phyloP scores from a whole-genome alignment of 2,329 filamentous ascomycete genomes.

The Paradendryphiella salina region DNA sequence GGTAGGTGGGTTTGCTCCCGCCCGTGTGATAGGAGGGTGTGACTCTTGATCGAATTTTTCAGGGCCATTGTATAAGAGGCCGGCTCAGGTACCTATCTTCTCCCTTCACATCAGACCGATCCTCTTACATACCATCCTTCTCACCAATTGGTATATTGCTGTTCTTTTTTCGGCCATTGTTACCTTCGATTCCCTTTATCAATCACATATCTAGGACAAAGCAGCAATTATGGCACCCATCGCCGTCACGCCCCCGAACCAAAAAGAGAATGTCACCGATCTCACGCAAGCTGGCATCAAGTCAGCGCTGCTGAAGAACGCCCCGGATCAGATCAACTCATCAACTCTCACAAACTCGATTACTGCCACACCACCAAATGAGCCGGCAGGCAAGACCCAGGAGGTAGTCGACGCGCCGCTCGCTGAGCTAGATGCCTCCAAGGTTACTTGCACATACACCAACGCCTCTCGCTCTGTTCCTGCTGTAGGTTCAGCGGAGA shows the following conservation, averaged over 20 bases:
- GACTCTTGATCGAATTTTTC: conserved; percentile 30
- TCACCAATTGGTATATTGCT: neutral
- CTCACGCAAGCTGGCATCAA: conserved; percentile 43
- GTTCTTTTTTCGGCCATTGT: neutral
- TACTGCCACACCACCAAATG: conserved; percentile 32
- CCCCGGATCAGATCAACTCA: conserved; percentile 36
- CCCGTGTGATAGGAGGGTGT: conserved; percentile 34
- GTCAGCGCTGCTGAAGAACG: conserved; percentile 35
- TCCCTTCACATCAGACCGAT: neutral
- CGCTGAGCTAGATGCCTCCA: conserved; percentile 51
- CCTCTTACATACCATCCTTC: neutral
- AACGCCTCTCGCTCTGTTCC: conserved; percentile 50
- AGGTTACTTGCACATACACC: conserved; percentile 49
- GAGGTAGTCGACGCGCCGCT: conserved; percentile 31
- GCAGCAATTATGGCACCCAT: conserved; percentile 37
- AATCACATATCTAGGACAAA: neutral
- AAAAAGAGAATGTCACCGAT: conserved; percentile 30
- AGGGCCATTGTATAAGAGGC: conserved; percentile 23
- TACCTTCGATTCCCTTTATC: neutral
- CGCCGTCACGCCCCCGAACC: conserved; percentile 37
- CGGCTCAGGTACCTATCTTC: conserved; percentile 4
- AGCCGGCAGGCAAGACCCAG: conserved; percentile 17
- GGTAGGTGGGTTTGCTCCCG: conserved; percentile 13
- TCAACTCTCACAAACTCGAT: conserved; percentile 29
- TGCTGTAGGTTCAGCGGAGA: conserved; percentile 46